These are phyloP conservation scores for Cyberlindnera xishuangbannaensis DNA, from an alignment of 805 yeast genomes.

Conservation along the genomic window DNA sequence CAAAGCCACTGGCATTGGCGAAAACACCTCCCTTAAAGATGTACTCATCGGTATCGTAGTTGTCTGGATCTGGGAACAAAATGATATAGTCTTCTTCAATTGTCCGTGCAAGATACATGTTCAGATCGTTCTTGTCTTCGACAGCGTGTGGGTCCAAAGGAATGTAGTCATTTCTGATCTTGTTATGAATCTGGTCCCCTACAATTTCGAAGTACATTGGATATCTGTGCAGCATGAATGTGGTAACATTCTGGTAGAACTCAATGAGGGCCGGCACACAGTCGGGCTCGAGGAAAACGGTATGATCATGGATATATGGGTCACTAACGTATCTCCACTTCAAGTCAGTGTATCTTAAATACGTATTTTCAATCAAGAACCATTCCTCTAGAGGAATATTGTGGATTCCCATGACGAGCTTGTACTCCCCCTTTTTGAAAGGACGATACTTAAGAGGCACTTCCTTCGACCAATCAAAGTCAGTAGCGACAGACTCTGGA, in stretches of 20 bases:
- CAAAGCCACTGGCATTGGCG: constrained; percentile 70
- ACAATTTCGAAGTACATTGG: constrained; percentile 22
- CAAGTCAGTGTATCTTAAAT: constrained; percentile 37
- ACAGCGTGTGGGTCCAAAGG: constrained; percentile 23
- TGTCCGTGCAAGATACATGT: constrained; percentile 15
- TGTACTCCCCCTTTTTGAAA: constrained; percentile 54
- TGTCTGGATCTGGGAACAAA: constrained; percentile 35
- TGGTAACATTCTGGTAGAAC: constrained; percentile 20
- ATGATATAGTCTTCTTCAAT: constrained; percentile 41
- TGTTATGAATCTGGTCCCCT: constrained; percentile 21
- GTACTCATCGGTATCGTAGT: constrained; percentile 47
- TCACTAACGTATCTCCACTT: constrained; percentile 31
- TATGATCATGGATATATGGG: constrained; percentile 29
- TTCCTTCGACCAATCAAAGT: constrained; percentile 39
- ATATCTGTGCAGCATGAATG: constrained; percentile 21
- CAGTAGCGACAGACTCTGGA: constrained; percentile 15
- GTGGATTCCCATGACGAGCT: constrained; percentile 58
- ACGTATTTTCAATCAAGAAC: constrained; percentile 58
- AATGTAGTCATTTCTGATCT: constrained; percentile 22
- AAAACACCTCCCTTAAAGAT: constrained; percentile 49
- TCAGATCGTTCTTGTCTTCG: constrained; percentile 15
- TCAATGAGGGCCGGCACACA: constrained; percentile 18
- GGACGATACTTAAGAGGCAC: constrained; percentile 48
- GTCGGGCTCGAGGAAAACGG: constrained; percentile 29
- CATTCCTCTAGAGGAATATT: constrained; percentile 46